Evolutionary conservation across 768 basidiomycete species (phyloP), one percentile per base, ranked within the genome.

Genomic region (Coprinopsis strossmayeri): DNA sequence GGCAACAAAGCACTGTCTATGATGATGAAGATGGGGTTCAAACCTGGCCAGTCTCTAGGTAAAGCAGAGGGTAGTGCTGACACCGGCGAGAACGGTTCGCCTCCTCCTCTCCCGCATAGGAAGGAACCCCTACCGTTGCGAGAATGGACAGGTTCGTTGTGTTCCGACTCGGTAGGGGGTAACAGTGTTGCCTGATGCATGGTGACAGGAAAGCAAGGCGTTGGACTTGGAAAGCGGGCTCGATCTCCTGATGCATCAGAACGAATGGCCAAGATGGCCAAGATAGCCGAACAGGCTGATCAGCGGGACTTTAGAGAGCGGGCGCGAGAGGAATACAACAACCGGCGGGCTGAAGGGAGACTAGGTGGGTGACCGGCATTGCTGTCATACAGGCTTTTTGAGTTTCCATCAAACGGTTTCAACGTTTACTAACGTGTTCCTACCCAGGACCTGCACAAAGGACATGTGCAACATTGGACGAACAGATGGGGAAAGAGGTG

Each of bases 21-120:
- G 71, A 93, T 93, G 91, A 81, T 87, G 77, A 91, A 87, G 68
- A 92, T 92, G 91, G 91, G 91, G 1, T 93, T 89, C 70, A 85
- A 84, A 66, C 81, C 87, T 2, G 91, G 91, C 13, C 81, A 91
- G 62, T 73, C 87, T 12, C 72, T 92, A 24, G 89, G 90, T 42
- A 23, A 26, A 20, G 12, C 27, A 32, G 27, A 20, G 27, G 17
- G 30, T 32, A 15, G 9, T 32, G 30, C 7, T 7, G 30, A 7
- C 30, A 32, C n/a, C n/a, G n/a, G n/a, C n/a, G n/a, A n/a, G n/a
- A n/a, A n/a, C n/a, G n/a, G n/a, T n/a, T n/a, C n/a, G n/a, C n/a
- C n/a, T n/a, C n/a, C n/a, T n/a, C n/a, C n/a, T n/a, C n/a, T n/a
- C 5, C 35, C 57, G 32, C 84, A 84, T 60, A 76, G 73, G 30